phyloP scores from a whole-genome alignment of 768 basidiomycete species.

The Boletus bicolor region DNA sequence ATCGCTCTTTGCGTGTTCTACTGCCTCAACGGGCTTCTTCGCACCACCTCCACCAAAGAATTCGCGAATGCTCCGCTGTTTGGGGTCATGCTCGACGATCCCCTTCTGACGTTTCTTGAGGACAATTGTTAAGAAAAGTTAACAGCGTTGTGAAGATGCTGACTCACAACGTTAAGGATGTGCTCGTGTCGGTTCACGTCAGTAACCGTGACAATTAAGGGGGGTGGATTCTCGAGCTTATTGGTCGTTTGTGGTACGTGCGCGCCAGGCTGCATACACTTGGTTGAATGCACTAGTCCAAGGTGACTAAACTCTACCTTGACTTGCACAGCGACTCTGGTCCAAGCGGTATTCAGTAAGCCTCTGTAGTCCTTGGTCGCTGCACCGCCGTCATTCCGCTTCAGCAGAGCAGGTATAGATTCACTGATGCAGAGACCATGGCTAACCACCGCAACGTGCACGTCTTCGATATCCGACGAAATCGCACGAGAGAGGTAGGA shows the following conservation, averaged over 20 bases:
- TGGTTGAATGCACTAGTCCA: constrained; percentile 1
- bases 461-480: constrained; percentile 35
- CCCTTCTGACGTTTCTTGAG: constrained; percentile 64
- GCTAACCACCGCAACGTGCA: constrained; percentile 67
- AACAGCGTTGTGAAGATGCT: not conserved
- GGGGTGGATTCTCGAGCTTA: constrained; percentile 26
- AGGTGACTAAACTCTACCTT: constrained; percentile 35
- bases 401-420: constrained; percentile 50
- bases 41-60: constrained; percentile 52
- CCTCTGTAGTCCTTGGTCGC: constrained; percentile 39
- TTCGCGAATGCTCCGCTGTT: constrained; percentile 69
- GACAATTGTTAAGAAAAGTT: constrained; percentile 21
- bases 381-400: constrained; percentile 36
- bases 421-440: constrained; percentile 72
- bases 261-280: constrained; percentile 28
- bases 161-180: constrained; percentile 52
- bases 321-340: constrained; percentile 47
- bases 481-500: constrained; percentile 50
- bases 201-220: constrained; percentile 44
- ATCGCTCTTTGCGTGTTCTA: constrained; percentile 24
- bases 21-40: constrained; percentile 12
- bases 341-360: constrained; percentile 70
- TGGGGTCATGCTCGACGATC: constrained; percentile 74
- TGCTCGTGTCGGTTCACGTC: constrained; percentile 58
- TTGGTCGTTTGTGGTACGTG: constrained; percentile 19